Evolutionary conservation across 1,284 basidiomycete genomes (phyloP), one percentile per base, ranked within the genome.

Genomic region (Cryptococcus neoformans): DNA sequence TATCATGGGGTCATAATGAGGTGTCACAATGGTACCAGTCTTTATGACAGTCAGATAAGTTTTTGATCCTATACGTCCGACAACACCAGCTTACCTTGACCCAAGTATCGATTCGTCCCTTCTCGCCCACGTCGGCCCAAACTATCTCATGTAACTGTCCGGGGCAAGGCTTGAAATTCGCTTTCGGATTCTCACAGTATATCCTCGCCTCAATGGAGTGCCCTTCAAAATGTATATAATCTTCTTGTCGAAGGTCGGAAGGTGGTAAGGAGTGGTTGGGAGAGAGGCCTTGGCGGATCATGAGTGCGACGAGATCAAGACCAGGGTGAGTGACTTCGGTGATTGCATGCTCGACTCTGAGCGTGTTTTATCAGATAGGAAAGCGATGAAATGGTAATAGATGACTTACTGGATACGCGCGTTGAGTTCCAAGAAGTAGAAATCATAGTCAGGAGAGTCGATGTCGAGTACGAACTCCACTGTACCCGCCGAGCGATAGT

Each of bases 391-490:
- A 21, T 21, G 21, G 21, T 8, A 53, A 17, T 10, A 12, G 38
- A 14, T 42, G 16, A 71, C 49, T 57, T 81, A 82, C 72, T 87
- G 86, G 54, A 88, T 81, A 6, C 86, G 80, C 0, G 86, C 84
- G 61, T 89, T 88, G 81, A 87, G 84, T 69, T 89, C 87, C 16
- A 89, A 78, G 63, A 88, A 89, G 75, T 81, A 87, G 70, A 85
- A 87, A 10, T 14, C 47, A 12, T 38, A 48, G 8, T 78, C 66
- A 0, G 79, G 80, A 0, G 57, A 53, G 0, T 75, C 57, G 55
- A 85, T 80, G 63, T 87, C 84, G 4, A 87, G 83, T 2, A 88
- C 75, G 63, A 87, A 87, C 67, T 88, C 87, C 34, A 87, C 81
- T 0, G 86, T 88, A 1, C 85, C 85, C 49, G 84, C 85, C 40